Percentiles rank a stretch among this genome's conserved stretches.
Conservation (phyloP, 176 grass and related monocot species). For the Triticum urartu region DNA sequence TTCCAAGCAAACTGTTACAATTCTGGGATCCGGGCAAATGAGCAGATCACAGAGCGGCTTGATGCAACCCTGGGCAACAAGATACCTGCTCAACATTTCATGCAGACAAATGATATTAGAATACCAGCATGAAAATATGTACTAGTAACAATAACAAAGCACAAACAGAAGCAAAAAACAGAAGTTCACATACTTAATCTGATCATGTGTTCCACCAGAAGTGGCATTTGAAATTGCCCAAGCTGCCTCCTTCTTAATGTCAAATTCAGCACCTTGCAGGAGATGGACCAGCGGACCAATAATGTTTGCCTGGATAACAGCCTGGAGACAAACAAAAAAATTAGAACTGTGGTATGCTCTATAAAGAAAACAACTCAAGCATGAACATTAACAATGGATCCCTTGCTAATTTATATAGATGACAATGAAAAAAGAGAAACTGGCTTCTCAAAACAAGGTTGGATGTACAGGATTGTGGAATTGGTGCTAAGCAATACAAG, state of each 20-base stretch:
- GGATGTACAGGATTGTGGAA: background rate
- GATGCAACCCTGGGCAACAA: constrained; percentile 87
- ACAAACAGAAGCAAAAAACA: background rate
- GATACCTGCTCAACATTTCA: constrained; percentile 44
- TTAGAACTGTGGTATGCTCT: background rate
- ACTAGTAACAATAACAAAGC: background rate
- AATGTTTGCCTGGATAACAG: constrained; percentile 61
- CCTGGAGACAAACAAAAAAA: constrained; percentile 31
- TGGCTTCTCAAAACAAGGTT: background rate
- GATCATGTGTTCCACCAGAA: constrained; percentile 69
- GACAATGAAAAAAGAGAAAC: background rate
- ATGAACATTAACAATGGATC: background rate
- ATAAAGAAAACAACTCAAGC: background rate
- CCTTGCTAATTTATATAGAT: background rate
- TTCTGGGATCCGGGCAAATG: constrained; percentile 77
- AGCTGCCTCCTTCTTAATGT: constrained; percentile 75
- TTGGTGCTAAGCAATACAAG: background rate
- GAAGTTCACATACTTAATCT: constrained; percentile 49
- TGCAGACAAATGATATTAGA: background rate
- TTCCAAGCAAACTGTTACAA: constrained; percentile 89
- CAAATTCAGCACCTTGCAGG: constrained; percentile 74
- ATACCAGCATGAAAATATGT: background rate
- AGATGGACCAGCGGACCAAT: constrained; percentile 61
- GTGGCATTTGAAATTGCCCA: constrained; percentile 83
- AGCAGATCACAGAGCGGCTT: constrained; percentile 93